Conservation (phyloP, 495 filamentous ascomycete species). For the Astrothelium subdiscretum region DNA sequence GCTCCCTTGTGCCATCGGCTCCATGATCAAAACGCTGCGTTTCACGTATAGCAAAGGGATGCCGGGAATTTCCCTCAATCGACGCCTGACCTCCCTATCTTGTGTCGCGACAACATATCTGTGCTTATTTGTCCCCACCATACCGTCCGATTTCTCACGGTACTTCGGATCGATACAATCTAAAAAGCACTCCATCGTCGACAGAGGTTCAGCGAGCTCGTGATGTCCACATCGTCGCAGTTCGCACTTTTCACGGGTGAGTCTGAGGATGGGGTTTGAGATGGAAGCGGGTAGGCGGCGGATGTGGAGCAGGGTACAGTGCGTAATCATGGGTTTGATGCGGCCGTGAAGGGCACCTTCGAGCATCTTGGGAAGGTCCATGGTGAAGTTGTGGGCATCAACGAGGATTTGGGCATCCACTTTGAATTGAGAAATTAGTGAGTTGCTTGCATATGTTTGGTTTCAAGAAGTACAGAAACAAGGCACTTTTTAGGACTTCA, state of each 20-base stretch:
- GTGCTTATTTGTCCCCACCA: constrained; percentile 65
- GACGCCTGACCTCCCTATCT: constrained; percentile 43
- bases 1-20: constrained; percentile 65
- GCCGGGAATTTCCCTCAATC: constrained; percentile 51
- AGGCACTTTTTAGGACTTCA: no score
- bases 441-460: no score
- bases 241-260: constrained; percentile 33
- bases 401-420: constrained; percentile 73
- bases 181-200: constrained; percentile 64
- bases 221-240: constrained; percentile 84
- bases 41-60: constrained; percentile 74
- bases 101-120: constrained; percentile 81
- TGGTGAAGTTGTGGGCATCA: constrained; percentile 63
- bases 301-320: constrained; percentile 52
- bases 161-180: constrained; percentile 65
- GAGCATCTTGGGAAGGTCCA: constrained; percentile 61
- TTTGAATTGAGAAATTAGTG: not conserved
- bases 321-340: constrained; percentile 59
- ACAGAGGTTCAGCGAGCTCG: constrained; percentile 62
- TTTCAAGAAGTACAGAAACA: no score
- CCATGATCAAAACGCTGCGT: constrained; percentile 79
- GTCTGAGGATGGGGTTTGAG: not conserved
- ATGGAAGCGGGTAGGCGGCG: constrained; percentile 35
- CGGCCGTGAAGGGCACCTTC: constrained; percentile 66
- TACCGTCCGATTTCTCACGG: not conserved